These are phyloP conservation scores for Triticum urartu DNA, from an alignment of 176 grass and related monocot genomes.

Conservation along the genomic window DNA sequence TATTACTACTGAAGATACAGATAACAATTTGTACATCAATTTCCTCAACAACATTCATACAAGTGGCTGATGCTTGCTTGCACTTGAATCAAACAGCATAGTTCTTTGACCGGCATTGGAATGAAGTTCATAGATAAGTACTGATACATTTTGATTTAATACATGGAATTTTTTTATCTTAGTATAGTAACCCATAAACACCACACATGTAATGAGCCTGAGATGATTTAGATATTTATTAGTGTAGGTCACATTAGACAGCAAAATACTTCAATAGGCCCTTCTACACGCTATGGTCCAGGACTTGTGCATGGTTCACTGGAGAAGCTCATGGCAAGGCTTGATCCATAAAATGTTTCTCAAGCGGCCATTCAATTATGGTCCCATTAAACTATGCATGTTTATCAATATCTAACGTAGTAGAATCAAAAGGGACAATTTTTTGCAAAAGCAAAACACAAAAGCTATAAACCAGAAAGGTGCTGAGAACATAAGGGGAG, in stretches of 20 bases:
- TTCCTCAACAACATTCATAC: not conserved
- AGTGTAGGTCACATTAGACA: not conserved
- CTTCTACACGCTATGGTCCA: not conserved
- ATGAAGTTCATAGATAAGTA: not conserved
- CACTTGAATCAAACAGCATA: slow-evolving; percentile 6
- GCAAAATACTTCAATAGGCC: not conserved
- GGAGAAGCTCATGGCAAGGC: not conserved
- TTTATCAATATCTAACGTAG: not conserved
- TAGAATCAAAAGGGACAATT: not conserved
- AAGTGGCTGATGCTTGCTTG: not conserved
- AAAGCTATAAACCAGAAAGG: slow-evolving; percentile 8
- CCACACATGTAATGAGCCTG: not conserved
- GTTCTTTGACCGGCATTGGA: not conserved
- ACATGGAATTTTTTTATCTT: not conserved
- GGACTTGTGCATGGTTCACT: not conserved
- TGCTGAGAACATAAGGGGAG: not conserved
- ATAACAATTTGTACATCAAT: not conserved
- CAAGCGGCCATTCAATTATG: not conserved
- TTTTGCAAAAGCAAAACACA: not conserved
- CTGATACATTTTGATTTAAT: not conserved
- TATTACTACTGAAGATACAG: not conserved
- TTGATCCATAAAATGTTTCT: not conserved
- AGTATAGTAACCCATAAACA: not conserved
- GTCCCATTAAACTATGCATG: not conserved
- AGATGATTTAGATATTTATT: not conserved